A percentile compares a stretch with the other conserved stretches of the same genome.
Evolutionary conservation across 345 rosid genomes (phyloP).

Genomic region (Eucalyptus lansdowneana): DNA sequence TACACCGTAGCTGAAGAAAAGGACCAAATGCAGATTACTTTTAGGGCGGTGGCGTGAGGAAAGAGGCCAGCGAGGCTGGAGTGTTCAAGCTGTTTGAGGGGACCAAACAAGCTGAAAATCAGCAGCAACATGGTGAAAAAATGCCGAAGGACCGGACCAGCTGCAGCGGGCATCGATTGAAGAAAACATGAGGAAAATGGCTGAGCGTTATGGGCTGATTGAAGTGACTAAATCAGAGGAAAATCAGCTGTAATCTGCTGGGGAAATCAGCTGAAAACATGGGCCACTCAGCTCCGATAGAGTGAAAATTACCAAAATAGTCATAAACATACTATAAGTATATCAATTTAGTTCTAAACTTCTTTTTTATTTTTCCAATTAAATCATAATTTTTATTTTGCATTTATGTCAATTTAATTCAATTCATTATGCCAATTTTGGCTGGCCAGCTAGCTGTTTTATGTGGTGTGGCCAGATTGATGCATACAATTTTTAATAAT

Average conservation of each 20-base stretch:
- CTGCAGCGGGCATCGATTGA: not conserved
- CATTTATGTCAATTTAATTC: too few relatives aligned
- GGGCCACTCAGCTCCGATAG: not conserved
- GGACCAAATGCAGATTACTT: not conserved
- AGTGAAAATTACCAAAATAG: too few relatives aligned
- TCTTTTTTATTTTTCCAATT: too few relatives aligned
- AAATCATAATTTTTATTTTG: too few relatives aligned
- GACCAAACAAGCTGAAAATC: not conserved
- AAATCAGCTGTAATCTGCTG: too few relatives aligned
- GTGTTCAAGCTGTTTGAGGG: not conserved
- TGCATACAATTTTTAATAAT: too few relatives aligned
- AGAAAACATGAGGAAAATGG: not conserved
- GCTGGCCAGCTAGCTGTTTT: too few relatives aligned
- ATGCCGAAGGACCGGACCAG: not conserved
- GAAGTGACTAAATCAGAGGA: not conserved
- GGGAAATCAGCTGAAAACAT: too few relatives aligned
- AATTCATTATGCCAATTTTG: too few relatives aligned
- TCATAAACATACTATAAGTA: too few relatives aligned
- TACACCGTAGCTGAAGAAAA: not conserved
- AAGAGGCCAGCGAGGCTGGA: not conserved
- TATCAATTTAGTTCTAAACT: too few relatives aligned
- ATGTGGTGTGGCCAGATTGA: accelerated
- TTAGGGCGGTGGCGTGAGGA: not conserved
- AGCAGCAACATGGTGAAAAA: not conserved
- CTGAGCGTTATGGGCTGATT: not conserved